Evolutionary conservation across 805 yeast genomes (phyloP).

Genomic region (Hanseniaspora meyeri): DNA sequence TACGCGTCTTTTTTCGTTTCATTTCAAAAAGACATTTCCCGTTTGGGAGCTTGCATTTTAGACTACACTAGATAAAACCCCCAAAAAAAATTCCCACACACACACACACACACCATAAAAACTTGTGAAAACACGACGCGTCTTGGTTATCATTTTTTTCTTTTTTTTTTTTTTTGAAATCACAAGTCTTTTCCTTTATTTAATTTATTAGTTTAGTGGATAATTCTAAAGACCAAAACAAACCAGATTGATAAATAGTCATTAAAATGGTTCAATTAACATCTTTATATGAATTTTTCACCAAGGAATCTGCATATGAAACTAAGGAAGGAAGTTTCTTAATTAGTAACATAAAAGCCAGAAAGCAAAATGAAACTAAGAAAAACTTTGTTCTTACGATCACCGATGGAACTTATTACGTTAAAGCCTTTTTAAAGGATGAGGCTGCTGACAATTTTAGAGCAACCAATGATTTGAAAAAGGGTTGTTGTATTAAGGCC

Average conservation of each 20-base stretch:
- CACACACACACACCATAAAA: not conserved
- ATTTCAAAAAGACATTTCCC: not conserved
- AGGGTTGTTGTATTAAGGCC: conserved; percentile 28
- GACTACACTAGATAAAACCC: too few relatives aligned
- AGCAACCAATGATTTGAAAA: conserved; percentile 34
- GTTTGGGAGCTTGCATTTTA: not conserved
- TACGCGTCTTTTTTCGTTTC: not conserved
- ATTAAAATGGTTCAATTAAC: conserved; percentile 3
- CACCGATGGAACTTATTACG: conserved; percentile 40
- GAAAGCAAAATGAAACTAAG: conserved; percentile 8
- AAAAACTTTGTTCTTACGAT: conserved; percentile 29
- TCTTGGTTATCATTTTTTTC: not conserved
- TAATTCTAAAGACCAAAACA: not conserved
- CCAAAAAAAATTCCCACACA: not conserved
- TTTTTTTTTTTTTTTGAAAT: not conserved
- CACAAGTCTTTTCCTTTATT: not conserved
- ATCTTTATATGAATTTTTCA: not conserved
- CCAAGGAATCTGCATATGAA: not conserved
- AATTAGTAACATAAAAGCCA: conserved; percentile 4
- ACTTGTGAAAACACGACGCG: not conserved
- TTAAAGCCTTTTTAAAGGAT: conserved; percentile 44
- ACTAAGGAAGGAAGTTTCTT: conserved; percentile 5
- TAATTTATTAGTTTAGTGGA: not conserved
- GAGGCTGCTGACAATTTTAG: conserved; percentile 35
- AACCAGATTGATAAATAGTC: not conserved